Base-by-base conservation (phyloP, 139 green algal species). In the Astrephomene gubernaculifera region DNA sequence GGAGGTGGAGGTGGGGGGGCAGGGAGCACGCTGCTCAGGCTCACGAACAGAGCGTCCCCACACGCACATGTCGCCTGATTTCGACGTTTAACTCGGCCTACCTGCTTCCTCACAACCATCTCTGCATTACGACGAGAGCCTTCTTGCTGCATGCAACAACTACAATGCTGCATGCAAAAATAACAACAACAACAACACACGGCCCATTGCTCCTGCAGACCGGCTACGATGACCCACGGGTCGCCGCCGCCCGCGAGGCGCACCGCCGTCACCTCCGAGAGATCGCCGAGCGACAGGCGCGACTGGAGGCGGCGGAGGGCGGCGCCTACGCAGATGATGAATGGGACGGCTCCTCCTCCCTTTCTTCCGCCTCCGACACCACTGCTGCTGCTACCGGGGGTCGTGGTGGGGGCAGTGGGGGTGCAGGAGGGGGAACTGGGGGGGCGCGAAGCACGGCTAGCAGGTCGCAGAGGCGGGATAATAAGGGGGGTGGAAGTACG, bases 231-330 rank as follows among this genome's bases (percentile, higher is more conserved):
- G 60, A 72, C 39, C 36, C 43, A 6, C 63, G 43, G 41, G 76
- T 67, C 38, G 79, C 79, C 7, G 61, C 63, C 8, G 79, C 79
- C 31, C 63, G 79, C 64, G 64, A 75, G 44, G 79, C 61, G 41
- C 63, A 85, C 25, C 79, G 79, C 64, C 63, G 79, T 33, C 63
- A 75, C 63, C 79, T 85, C 9, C 63, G 63, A 2, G 44, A 60
- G 39, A 76, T 85, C 21, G 79, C 79, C 0, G 79, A 65, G 43
- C 79, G 79, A 9, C 64, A 76, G 63, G 63, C 63, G 25, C 63
- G 63, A 44, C 79, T 85, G 64, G 79, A 85, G 79, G 76, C 76
- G 14, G 76, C 76, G 17, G 76, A 83, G 38, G 76, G 53, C 6
- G 76, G 76, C 8, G 53, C 35, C 1, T 63, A 72, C 41, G 76